phyloP scores from a whole-genome alignment of 163 green algal genomes.

The Scenedesmus sp. region DNA sequence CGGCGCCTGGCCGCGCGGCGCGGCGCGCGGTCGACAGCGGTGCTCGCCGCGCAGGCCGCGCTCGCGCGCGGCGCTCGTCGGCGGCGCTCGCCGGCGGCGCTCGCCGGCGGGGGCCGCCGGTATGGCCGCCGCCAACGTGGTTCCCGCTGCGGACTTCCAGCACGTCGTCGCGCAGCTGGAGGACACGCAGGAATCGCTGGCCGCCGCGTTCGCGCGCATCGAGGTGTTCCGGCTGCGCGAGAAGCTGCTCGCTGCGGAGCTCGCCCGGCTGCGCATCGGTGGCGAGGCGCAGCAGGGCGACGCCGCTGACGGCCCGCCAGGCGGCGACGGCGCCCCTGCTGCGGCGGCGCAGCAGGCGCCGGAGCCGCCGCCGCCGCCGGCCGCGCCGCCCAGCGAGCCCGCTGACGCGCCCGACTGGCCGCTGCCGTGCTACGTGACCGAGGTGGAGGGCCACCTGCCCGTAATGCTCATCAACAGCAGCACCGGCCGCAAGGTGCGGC shows the following conservation, averaged over 20 bases:
- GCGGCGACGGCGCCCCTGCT: background rate
- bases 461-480: conserved; percentile 20
- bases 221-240: conserved; percentile 57
- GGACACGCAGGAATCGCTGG: conserved; percentile 48
- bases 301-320: background rate
- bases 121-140: no score
- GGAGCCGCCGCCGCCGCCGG: background rate
- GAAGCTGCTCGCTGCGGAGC: conserved; percentile 50
- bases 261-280: conserved; percentile 34
- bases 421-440: conserved; percentile 31
- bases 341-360: background rate
- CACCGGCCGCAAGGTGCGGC: conserved; percentile 24
- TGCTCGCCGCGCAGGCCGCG: no score
- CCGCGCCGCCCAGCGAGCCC: background rate
- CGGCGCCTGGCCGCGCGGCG: no score
- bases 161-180: no score
- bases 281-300: background rate
- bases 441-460: conserved; percentile 18
- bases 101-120: no score
- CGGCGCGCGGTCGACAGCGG: no score
- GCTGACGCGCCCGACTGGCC: background rate
- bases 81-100: no score
- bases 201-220: conserved; percentile 59
- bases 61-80: no score
- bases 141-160: no score